Evolutionary conservation across 2,329 filamentous ascomycete species (phyloP).

Genomic region (Myriosclerotinia curreyana): DNA sequence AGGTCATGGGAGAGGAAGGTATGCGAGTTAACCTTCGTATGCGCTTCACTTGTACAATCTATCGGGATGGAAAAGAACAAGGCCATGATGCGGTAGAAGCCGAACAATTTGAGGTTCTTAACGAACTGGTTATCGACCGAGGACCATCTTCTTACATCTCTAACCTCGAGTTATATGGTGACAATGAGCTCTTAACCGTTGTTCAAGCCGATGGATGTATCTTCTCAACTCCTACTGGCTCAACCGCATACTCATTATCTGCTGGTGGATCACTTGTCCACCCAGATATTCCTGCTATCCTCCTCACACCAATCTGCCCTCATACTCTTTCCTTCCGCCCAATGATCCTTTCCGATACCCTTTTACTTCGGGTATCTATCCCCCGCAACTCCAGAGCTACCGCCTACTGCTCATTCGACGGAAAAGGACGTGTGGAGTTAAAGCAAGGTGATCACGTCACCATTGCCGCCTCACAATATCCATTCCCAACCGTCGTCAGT

Average conservation of each 20-base stretch:
- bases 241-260: constrained; percentile 92
- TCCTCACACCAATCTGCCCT: constrained; percentile 95
- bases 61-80: constrained; percentile 62
- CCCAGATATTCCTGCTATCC: constrained; percentile 93
- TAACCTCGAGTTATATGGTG: constrained; percentile 92
- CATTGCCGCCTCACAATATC: constrained; percentile 92
- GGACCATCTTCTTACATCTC: constrained; percentile 96
- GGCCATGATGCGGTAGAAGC: constrained; percentile 74
- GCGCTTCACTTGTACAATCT: constrained; percentile 98
- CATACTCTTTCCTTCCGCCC: constrained; percentile 96
- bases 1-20: constrained; percentile 87
- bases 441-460: constrained; percentile 93
- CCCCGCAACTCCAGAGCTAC: constrained; percentile 83
- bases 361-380: constrained; percentile 85
- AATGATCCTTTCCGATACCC: constrained; percentile 95
- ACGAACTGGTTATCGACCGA: constrained; percentile 96
- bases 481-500: constrained; percentile 92
- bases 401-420: constrained; percentile 95
- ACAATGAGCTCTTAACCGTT: constrained; percentile 90
- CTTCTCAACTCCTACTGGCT: constrained; percentile 92
- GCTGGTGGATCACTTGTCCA: constrained; percentile 94
- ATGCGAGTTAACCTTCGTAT: constrained; percentile 98
- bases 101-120: constrained; percentile 96
- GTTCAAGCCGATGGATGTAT: constrained; percentile 97
- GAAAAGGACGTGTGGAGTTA: constrained; percentile 91